Conservation (phyloP, 2,329 filamentous ascomycete species). For the Penicillium decumbens region DNA sequence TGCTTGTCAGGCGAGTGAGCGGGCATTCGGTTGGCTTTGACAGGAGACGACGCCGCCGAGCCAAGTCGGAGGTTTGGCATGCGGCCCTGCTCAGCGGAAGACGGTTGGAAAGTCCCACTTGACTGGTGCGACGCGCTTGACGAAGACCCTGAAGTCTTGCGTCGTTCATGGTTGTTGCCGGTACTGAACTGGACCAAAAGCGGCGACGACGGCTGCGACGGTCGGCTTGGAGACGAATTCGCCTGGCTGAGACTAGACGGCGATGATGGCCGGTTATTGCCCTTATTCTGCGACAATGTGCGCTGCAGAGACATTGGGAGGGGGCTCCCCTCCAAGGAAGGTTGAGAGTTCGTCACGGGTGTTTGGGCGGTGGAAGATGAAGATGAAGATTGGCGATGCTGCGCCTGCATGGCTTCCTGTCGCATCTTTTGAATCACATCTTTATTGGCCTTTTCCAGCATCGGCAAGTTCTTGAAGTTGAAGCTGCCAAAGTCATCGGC, state of each 20-base stretch:
- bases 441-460: conserved; percentile 96
- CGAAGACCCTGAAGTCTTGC: conserved; percentile 88
- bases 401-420: conserved; percentile 76
- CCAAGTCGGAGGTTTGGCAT: conserved; percentile 49
- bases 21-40: conserved; percentile 42
- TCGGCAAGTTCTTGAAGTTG: conserved; percentile 93
- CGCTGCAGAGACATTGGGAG: conserved; percentile 74
- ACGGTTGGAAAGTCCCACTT: conserved; percentile 63
- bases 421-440: conserved; percentile 95
- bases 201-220: conserved; percentile 79
- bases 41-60: conserved; percentile 53
- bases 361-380: conserved; percentile 25
- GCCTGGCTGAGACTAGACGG: conserved; percentile 74
- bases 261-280: conserved; percentile 72
- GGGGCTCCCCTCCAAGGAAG: conserved; percentile 78
- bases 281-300: conserved; percentile 77
- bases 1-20: conserved; percentile 57
- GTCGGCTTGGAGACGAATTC: conserved; percentile 81
- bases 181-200: conserved; percentile 96
- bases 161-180: conserved; percentile 72
- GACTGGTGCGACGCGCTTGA: conserved; percentile 79
- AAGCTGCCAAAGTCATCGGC: conserved; percentile 95
- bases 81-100: conserved; percentile 67
- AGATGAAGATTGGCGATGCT: conserved; percentile 47
- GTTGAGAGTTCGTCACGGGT: conserved; percentile 31